phyloP scores from a whole-genome alignment of 192 early-diverging fungal species.

The Paraglomus brasilianum region DNA sequence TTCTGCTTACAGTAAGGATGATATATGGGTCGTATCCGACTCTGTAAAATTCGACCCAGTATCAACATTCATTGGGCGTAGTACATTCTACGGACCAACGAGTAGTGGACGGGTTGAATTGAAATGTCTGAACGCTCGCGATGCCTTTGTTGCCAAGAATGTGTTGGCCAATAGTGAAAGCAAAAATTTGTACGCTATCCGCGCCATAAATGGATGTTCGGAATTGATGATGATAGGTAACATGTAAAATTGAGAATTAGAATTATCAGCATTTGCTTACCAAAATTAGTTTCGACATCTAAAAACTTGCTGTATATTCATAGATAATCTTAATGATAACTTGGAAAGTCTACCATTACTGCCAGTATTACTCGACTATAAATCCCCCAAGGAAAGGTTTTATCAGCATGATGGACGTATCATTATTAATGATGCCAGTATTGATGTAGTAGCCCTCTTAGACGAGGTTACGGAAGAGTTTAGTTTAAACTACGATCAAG shows the following conservation, averaged over 20 bases:
- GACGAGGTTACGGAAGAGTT: slow-evolving; percentile 39
- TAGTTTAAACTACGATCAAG: slow-evolving; percentile 49
- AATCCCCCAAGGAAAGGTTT: slow-evolving; percentile 31
- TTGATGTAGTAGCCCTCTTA: slow-evolving; percentile 44
- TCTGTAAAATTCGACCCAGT: too few species aligned
- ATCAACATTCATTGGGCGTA: too few species aligned
- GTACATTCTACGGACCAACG: too few species aligned
- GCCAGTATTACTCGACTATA: slow-evolving; percentile 41
- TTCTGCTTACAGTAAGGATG: too few species aligned
- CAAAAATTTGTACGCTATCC: slow-evolving; percentile 36
- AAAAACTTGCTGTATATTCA: background rate
- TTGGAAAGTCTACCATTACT: slow-evolving; percentile 43
- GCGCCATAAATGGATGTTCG: slow-evolving; percentile 43
- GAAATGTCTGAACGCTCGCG: too few species aligned
- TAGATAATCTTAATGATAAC: slow-evolving; percentile 40
- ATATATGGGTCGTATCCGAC: too few species aligned
- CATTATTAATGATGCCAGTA: slow-evolving; percentile 39
- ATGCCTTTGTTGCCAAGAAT: too few species aligned
- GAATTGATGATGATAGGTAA: slow-evolving; percentile 58
- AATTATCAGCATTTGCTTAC: background rate
- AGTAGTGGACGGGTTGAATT: too few species aligned
- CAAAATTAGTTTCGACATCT: background rate
- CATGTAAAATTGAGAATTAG: background rate
- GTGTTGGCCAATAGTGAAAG: too few species aligned
- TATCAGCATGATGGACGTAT: slow-evolving; percentile 39